These are phyloP conservation scores for Aspergillus unguis DNA, from an alignment of 2,329 filamentous ascomycete genomes.

Conservation along the genomic window DNA sequence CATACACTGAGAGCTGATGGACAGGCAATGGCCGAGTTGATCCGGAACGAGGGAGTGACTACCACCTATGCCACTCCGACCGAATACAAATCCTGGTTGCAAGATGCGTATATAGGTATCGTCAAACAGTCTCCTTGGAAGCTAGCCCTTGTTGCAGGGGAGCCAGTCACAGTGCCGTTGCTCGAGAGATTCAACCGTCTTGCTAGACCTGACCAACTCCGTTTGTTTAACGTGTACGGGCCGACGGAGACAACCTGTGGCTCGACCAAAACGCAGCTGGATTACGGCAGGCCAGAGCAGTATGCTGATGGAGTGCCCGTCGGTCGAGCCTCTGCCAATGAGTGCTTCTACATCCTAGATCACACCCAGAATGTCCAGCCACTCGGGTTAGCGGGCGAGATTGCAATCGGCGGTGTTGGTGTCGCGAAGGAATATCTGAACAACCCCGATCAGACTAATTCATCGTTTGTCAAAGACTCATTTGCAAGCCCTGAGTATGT, in stretches of 20 bases:
- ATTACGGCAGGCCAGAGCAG: background rate
- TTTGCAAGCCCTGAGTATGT: background rate
- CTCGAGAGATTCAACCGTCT: background rate
- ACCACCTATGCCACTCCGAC: slow-evolving; percentile 5
- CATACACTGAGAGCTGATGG: slow-evolving; percentile 16
- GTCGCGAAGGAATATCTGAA: slow-evolving; percentile 5
- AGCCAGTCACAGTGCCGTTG: background rate
- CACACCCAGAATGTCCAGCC: background rate
- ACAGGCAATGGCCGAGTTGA: slow-evolving; percentile 17
- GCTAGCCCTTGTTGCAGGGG: background rate
- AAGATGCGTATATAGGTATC: background rate
- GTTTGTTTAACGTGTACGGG: slow-evolving; percentile 6
- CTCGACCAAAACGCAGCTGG: no score
- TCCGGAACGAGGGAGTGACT: slow-evolving; percentile 19
- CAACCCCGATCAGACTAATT: background rate
- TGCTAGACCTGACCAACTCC: background rate
- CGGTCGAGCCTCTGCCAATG: background rate
- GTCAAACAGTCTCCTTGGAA: background rate
- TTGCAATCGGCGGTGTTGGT: slow-evolving; percentile 9
- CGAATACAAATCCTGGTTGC: background rate
- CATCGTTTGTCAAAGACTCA: background rate
- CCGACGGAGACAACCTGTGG: background rate
- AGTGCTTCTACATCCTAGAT: slow-evolving; percentile 5
- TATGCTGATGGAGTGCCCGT: background rate
- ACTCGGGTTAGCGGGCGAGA: slow-evolving; percentile 1